These are phyloP conservation scores for Petunia secreta DNA, from an alignment of 257 asterid species.

Conservation along the genomic window DNA sequence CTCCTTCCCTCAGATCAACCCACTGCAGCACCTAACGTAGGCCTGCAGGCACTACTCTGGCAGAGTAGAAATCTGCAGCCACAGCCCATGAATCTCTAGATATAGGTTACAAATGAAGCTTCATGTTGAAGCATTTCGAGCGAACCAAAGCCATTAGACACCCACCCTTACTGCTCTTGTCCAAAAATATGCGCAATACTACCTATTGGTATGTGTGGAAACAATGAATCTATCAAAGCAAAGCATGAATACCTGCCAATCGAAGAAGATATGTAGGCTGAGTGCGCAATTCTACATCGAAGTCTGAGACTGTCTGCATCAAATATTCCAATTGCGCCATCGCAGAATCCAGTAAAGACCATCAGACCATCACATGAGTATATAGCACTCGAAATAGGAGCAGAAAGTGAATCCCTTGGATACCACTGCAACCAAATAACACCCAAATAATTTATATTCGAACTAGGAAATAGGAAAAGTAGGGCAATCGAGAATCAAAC, in stretches of 20 bases:
- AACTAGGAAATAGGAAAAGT: conserved; percentile 2
- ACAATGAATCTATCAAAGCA: conserved; percentile 5
- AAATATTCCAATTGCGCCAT: conserved; percentile 89
- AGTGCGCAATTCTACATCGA: conserved; percentile 73
- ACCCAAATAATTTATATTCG: conserved; percentile 18
- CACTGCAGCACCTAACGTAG: conserved; percentile 3
- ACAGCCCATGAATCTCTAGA: conserved; percentile 5
- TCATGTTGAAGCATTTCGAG: not conserved
- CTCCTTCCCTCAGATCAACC: not conserved
- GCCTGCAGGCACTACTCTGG: not conserved
- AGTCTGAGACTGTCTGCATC: conserved; percentile 73
- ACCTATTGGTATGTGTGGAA: not conserved
- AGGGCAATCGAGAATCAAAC: not conserved
- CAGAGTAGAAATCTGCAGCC: not conserved
- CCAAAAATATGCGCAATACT: conserved; percentile 2
- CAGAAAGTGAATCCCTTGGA: conserved; percentile 80
- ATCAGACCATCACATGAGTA: conserved; percentile 78
- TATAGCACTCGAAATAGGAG: conserved; percentile 77
- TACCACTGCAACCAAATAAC: conserved; percentile 64
- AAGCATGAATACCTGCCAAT: conserved; percentile 58
- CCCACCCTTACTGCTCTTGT: not conserved
- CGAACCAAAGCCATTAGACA: not conserved
- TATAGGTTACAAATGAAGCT: not conserved
- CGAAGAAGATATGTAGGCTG: conserved; percentile 73
- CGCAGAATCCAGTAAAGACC: conserved; percentile 76